Percentiles rank a stretch among this genome's conserved stretches.
Conservation (phyloP, 2,329 filamentous ascomycete species). For the Chalaropsis ovoidea region DNA sequence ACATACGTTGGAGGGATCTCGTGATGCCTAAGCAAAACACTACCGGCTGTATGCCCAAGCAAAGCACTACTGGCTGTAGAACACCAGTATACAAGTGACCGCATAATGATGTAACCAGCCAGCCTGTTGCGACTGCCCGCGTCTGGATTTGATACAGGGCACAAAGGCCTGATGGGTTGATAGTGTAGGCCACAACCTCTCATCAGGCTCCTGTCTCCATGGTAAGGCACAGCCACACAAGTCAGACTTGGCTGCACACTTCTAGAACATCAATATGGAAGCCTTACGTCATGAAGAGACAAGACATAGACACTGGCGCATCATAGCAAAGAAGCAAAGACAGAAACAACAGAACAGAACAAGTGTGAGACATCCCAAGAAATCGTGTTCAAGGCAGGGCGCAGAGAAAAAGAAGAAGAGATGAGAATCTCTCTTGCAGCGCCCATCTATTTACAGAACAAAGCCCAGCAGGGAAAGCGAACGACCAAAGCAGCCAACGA, state of each 20-base stretch:
- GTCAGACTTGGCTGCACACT: no score
- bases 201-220: no score
- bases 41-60: not conserved
- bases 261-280: no score
- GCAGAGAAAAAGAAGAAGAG: not conserved
- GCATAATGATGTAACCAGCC: no score
- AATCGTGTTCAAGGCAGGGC: slow-evolving; percentile 6
- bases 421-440: slow-evolving; percentile 12
- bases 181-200: no score
- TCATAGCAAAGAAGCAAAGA: not conserved
- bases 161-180: no score
- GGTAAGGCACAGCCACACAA: no score
- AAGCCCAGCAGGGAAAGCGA: not conserved
- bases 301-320: no score
- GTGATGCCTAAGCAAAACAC: not conserved
- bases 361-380: not conserved
- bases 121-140: no score
- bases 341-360: not conserved
- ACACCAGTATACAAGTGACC: not conserved
- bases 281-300: no score
- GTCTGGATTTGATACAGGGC: no score
- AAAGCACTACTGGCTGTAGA: not conserved
- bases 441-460: slow-evolving; percentile 2
- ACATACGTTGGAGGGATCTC: not conserved
- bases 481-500: not conserved